Evolutionary conservation across 2,329 filamentous ascomycete species (phyloP).

Genomic region (Eutypella sp.): DNA sequence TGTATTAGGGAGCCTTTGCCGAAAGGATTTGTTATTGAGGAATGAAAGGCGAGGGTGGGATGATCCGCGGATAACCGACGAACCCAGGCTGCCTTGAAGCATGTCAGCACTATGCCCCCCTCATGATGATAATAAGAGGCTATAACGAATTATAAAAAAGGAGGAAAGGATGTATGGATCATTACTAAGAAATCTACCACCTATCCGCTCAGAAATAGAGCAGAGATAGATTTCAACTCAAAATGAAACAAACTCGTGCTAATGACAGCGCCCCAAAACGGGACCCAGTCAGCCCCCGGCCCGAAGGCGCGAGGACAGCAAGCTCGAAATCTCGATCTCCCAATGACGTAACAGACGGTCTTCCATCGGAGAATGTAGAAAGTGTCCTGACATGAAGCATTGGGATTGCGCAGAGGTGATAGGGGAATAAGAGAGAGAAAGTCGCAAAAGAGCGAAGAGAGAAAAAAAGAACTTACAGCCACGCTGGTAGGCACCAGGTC

Average conservation of each 20-base stretch:
- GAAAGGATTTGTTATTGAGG: conserved; percentile 91
- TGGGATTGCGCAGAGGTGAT: conserved; percentile 44
- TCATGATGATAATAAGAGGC: conserved; percentile 21
- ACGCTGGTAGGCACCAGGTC: conserved; percentile 89
- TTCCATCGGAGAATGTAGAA: conserved; percentile 65
- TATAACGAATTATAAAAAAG: conserved; percentile 27
- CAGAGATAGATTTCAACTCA: conserved; percentile 92
- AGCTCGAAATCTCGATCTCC: conserved; percentile 77
- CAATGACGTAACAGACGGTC: conserved; percentile 98
- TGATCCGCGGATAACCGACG: conserved; percentile 82
- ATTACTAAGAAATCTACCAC: conserved; percentile 97
- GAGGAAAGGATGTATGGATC: conserved; percentile 75
- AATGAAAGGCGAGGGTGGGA: conserved; percentile 91
- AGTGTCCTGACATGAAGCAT: conserved; percentile 81
- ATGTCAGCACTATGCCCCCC: conserved; percentile 21
- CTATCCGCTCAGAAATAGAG: conserved; percentile 48
- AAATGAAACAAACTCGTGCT: conserved; percentile 77
- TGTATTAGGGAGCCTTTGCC: conserved; percentile 93
- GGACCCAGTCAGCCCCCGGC: conserved; percentile 64
- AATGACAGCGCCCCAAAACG: conserved; percentile 85
- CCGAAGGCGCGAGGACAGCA: conserved; percentile 61
- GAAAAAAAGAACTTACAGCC: conserved; percentile 71
- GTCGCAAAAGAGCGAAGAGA: too few relatives aligned
- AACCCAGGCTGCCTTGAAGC: conserved; percentile 82
- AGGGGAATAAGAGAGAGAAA: conserved; percentile 7